These are phyloP conservation scores for Quercus rubra DNA, from an alignment of 306 rosid species.

Conservation along the genomic window DNA sequence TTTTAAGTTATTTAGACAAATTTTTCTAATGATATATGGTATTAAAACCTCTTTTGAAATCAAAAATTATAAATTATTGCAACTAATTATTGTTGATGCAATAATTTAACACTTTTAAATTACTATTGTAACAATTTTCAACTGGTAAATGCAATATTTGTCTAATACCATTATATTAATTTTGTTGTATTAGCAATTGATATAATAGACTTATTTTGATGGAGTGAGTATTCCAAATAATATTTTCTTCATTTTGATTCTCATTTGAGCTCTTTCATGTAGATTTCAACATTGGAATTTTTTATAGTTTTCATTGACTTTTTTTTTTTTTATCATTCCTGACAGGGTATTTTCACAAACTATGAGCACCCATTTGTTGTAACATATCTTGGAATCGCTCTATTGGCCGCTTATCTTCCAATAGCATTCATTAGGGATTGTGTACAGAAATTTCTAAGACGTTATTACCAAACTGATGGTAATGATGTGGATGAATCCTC, in stretches of 20 bases:
- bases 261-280: not conserved
- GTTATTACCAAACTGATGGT: not conserved
- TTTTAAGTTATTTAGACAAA: no score
- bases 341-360: conserved; percentile 29
- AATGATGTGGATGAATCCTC: not conserved
- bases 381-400: conserved; percentile 26
- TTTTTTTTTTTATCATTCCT: not conserved
- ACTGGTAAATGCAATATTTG: no score
- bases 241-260: not conserved
- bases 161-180: no score
- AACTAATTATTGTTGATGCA: no score
- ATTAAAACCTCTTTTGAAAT: no score
- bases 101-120: no score
- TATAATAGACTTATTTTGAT: no score
- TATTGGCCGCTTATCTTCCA: conserved; percentile 26
- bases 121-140: no score
- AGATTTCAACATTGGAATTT: not conserved
- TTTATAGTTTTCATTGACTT: not conserved
- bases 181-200: no score
- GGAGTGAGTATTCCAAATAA: no score
- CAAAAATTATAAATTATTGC: no score
- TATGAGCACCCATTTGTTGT: conserved; percentile 32
- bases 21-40: no score
- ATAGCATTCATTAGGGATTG: conserved; percentile 26
- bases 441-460: not conserved